Percentiles rank a stretch among this genome's conserved stretches.
phyloP scores from a whole-genome alignment of 208 protist species.

The Leishmania tropica region DNA sequence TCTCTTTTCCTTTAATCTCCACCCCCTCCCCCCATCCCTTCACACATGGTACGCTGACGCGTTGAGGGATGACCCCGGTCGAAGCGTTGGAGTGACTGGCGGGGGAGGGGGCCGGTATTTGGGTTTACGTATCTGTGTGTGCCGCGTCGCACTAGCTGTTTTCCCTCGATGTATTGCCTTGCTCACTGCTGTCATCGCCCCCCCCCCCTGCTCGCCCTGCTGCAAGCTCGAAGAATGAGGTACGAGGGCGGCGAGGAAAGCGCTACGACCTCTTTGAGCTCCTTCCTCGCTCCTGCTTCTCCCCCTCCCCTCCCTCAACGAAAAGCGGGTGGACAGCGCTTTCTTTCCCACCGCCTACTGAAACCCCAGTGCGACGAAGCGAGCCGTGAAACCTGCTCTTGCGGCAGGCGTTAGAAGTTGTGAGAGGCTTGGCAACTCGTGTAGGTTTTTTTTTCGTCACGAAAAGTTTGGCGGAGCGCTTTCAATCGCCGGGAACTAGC shows the following conservation, averaged over 20 bases:
- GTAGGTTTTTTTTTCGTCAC: not conserved
- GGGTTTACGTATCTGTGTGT: not conserved
- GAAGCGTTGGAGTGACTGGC: not conserved
- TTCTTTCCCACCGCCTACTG: not conserved
- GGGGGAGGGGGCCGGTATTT: not conserved
- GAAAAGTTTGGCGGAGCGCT: not conserved
- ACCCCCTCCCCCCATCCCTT: not conserved
- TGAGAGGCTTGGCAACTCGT: not conserved
- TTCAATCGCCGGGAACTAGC: not conserved
- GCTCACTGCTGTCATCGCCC: not conserved
- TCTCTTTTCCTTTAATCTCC: not conserved
- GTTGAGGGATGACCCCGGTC: not conserved
- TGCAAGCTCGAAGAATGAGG: not conserved
- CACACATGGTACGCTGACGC: not conserved
- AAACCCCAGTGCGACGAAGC: not conserved
- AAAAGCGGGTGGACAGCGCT: not conserved
- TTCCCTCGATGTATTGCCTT: not conserved
- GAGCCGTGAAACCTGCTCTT: not conserved
- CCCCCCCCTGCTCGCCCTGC: not conserved
- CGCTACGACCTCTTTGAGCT: not conserved
- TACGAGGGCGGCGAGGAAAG: not conserved
- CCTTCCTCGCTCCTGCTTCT: not conserved
- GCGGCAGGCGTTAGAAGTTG: not conserved
- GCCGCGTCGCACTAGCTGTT: not conserved
- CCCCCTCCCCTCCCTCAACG: not conserved